A percentile compares a stretch with the other conserved stretches of the same genome.
phyloP scores from a whole-genome alignment of 2,329 filamentous ascomycete genomes.

The Calonectria naviculata region DNA sequence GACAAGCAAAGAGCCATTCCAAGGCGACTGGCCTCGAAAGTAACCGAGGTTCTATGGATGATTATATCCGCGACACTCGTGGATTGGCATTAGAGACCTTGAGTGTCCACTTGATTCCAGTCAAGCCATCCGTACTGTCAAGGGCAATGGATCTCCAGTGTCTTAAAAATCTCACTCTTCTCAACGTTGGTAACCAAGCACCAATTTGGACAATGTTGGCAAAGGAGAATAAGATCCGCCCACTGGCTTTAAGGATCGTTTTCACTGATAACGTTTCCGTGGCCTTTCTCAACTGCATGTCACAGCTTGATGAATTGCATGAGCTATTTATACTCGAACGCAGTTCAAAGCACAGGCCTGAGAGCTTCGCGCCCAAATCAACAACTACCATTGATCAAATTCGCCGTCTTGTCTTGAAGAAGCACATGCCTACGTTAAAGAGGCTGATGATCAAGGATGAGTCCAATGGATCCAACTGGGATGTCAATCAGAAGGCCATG shows the following conservation, averaged over 20 bases:
- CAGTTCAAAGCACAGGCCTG: conserved; percentile 60
- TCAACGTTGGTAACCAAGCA: conserved; percentile 72
- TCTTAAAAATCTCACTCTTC: conserved; percentile 67
- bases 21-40: conserved; percentile 25
- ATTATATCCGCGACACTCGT: conserved; percentile 68
- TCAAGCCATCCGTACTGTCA: conserved; percentile 67
- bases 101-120: conserved; percentile 68
- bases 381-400: conserved; percentile 68
- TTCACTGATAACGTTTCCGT: conserved; percentile 72
- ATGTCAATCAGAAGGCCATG: conserved; percentile 65
- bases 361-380: conserved; percentile 63
- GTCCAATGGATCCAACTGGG: conserved; percentile 61
- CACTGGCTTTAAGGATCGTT: conserved; percentile 66
- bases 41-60: conserved; percentile 49
- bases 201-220: conserved; percentile 68
- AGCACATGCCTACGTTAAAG: conserved; percentile 65
- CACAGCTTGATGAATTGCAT: conserved; percentile 63
- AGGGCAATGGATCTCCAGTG: conserved; percentile 67
- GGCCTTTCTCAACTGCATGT: conserved; percentile 64
- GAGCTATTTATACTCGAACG: conserved; percentile 71
- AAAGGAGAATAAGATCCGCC: conserved; percentile 62
- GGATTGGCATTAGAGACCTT: conserved; percentile 67
- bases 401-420: conserved; percentile 65
- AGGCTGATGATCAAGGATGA: conserved; percentile 72
- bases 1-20: conserved; percentile 35